Evolutionary conservation across 768 basidiomycete genomes (phyloP).

Genomic region (Steccherinum ochraceum): DNA sequence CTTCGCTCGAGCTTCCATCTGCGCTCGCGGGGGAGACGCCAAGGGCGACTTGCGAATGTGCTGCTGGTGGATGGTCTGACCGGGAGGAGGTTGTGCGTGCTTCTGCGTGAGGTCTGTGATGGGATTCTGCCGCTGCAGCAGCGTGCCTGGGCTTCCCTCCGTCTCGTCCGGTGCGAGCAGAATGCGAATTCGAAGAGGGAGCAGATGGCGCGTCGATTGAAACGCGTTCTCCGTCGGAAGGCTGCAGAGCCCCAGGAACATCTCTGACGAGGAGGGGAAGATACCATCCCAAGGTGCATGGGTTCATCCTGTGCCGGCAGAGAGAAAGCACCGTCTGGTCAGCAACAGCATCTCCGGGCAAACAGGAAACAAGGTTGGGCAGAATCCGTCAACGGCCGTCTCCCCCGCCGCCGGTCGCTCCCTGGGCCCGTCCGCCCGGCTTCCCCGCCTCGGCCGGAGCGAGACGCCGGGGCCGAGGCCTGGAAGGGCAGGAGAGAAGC

Average conservation of each 20-base stretch:
- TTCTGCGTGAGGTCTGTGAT: no score
- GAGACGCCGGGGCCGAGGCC: background rate
- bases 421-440: no score
- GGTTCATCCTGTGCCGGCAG: slow-evolving; percentile 69
- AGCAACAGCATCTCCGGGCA: background rate
- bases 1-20: background rate
- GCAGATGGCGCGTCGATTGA: background rate
- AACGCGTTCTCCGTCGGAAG: slow-evolving; percentile 30
- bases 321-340: slow-evolving; percentile 4
- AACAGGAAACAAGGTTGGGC: slow-evolving; percentile 4
- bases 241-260: slow-evolving; percentile 59
- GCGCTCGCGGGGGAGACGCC: slow-evolving; percentile 6
- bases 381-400: slow-evolving; percentile 4
- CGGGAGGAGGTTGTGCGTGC: no score
- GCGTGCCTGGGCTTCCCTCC: slow-evolving; percentile 22
- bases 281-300: slow-evolving; percentile 95
- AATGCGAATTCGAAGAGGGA: background rate
- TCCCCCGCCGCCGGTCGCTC: background rate
- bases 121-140: slow-evolving; percentile 14
- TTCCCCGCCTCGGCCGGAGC: no score
- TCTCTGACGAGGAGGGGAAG: slow-evolving; percentile 76
- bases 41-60: no score
- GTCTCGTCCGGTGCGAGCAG: background rate
- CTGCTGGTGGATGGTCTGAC: no score
- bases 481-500: background rate